These are phyloP conservation scores for Sclerotinia borealis DNA, from an alignment of 2,329 filamentous ascomycete genomes.

Conservation along the genomic window DNA sequence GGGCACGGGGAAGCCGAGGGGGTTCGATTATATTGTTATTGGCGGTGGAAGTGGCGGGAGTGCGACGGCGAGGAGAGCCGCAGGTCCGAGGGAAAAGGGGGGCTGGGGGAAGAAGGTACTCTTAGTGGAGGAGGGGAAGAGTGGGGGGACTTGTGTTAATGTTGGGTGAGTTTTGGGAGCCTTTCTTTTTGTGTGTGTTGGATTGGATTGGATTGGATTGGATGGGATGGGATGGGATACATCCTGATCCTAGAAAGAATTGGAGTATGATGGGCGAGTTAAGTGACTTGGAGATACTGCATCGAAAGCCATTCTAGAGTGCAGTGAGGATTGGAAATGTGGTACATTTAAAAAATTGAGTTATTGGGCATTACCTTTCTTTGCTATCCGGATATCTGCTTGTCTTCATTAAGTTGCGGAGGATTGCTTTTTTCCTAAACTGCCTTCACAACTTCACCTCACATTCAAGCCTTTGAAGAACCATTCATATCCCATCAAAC, in stretches of 20 bases:
- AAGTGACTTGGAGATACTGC: neutral
- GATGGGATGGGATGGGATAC: too few relatives aligned
- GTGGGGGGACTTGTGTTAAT: slow-evolving; percentile 47
- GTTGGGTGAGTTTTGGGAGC: slow-evolving; percentile 39
- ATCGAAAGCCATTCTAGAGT: neutral
- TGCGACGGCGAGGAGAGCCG: slow-evolving; percentile 42
- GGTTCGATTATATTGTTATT: slow-evolving; percentile 49
- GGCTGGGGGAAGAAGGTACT: slow-evolving; percentile 47
- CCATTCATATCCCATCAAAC: neutral
- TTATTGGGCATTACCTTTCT: too few relatives aligned
- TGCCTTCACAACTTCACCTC: neutral
- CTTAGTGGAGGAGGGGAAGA: slow-evolving; percentile 43
- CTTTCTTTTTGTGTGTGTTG: neutral
- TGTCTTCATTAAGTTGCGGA: neutral
- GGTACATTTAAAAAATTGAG: neutral
- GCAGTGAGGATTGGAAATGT: neutral
- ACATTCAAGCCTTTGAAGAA: neutral
- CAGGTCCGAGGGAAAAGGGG: slow-evolving; percentile 29
- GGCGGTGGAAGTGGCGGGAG: slow-evolving; percentile 46
- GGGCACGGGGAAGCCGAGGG: slow-evolving; percentile 28
- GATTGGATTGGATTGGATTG: neutral
- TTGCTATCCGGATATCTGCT: neutral
- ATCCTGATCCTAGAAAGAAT: neutral
- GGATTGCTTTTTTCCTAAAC: neutral
- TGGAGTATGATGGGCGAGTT: neutral